Percentiles rank a stretch among this genome's conserved stretches.
Conservation (phyloP, 306 rosid genomes). For the Cucurbita ficifolia region DNA sequence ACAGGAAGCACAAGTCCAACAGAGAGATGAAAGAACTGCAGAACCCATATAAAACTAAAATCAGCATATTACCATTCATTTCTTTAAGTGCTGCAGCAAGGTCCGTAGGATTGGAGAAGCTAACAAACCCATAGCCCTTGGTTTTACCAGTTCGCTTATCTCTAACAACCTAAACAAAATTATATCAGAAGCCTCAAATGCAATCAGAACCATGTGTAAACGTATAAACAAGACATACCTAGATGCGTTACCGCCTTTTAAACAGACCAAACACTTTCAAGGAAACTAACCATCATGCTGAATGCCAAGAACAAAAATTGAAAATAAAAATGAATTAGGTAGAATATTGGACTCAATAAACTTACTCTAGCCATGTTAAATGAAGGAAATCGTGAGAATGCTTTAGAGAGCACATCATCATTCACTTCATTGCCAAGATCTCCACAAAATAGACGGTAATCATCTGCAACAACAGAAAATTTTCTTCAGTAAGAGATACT, state of each 20-base stretch:
- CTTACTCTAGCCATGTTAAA: conserved; percentile 89
- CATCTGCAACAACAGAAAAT: conserved; percentile 39
- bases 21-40: not conserved
- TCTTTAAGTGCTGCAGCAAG: conserved; percentile 92
- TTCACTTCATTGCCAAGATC: conserved; percentile 98
- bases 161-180: conserved; percentile 55
- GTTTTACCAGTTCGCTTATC: conserved; percentile 96
- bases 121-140: conserved; percentile 94
- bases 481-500: conserved; percentile 1
- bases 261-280: conserved; percentile 38
- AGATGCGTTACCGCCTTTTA: conserved; percentile 39
- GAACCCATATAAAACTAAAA: not conserved
- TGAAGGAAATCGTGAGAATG: conserved; percentile 84
- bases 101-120: conserved; percentile 71
- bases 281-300: conserved; percentile 44
- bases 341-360: conserved; percentile 3
- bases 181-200: not conserved
- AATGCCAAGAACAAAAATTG: conserved; percentile 21
- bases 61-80: conserved; percentile 62
- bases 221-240: not conserved
- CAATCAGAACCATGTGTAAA: not conserved
- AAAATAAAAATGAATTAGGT: not conserved
- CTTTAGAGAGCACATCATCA: conserved; percentile 88
- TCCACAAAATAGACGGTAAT: conserved; percentile 80
- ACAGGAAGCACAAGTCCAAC: not conserved